Percentiles rank a stretch among this genome's conserved stretches.
Conservation (phyloP, 495 filamentous ascomycete species). For the Aspergillus affinis region DNA sequence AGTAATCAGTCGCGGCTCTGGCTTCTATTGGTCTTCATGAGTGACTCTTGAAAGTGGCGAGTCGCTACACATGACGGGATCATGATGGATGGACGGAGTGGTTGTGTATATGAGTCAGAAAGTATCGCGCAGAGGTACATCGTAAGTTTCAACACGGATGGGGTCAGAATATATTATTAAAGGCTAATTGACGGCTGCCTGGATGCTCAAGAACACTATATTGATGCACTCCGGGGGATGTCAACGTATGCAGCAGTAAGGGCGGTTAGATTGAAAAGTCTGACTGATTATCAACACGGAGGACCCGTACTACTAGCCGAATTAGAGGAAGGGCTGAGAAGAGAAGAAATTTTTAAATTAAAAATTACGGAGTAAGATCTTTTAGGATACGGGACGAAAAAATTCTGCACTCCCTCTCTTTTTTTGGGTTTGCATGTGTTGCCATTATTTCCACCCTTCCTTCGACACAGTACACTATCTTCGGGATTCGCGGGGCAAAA, state of each 20-base stretch:
- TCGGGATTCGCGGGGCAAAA: constrained; percentile 25
- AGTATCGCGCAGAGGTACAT: too few relatives aligned
- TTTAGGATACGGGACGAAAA: neutral
- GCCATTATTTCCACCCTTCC: constrained; percentile 10
- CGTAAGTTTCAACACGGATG: too few relatives aligned
- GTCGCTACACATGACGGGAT: neutral
- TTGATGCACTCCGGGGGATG: neutral
- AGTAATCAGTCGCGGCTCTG: neutral
- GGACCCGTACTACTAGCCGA: neutral
- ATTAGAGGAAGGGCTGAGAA: neutral
- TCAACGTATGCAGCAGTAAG: neutral
- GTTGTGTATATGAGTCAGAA: neutral
- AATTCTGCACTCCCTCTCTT: neutral
- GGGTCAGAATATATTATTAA: too few relatives aligned
- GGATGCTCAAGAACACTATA: too few relatives aligned
- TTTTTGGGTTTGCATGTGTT: neutral
- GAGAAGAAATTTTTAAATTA: constrained; percentile 1
- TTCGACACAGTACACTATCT: constrained; percentile 17
- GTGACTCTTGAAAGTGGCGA: neutral
- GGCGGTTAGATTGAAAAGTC: neutral
- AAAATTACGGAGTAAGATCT: neutral
- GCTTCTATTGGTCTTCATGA: neutral
- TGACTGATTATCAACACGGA: neutral
- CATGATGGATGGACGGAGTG: neutral
- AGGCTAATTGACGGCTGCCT: neutral